These are phyloP conservation scores for Arabis hirsuta DNA, from an alignment of 345 rosid species.

Conservation along the genomic window DNA sequence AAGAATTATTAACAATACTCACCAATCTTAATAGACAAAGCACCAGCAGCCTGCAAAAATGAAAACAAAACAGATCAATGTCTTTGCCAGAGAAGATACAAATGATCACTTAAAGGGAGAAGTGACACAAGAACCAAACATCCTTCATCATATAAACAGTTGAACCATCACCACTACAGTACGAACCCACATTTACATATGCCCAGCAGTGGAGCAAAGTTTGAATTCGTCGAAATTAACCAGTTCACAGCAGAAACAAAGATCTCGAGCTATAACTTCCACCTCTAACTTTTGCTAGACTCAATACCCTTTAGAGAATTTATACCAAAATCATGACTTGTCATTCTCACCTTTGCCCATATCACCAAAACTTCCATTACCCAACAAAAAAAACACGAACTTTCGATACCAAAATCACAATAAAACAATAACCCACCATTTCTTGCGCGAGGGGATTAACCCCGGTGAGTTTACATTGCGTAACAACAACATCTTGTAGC, in stretches of 20 bases:
- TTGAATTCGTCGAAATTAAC: background rate
- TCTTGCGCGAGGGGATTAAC: conserved; percentile 98
- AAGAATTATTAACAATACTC: conserved; percentile 44
- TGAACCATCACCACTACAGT: conserved; percentile 24
- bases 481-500: conserved; percentile 72
- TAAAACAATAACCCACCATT: conserved; percentile 60
- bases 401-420: background rate
- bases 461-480: conserved; percentile 94
- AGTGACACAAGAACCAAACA: conserved; percentile 10
- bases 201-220: background rate
- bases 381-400: background rate
- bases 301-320: background rate
- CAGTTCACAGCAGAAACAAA: background rate
- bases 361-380: background rate
- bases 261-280: conserved; percentile 7
- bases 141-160: conserved; percentile 3
- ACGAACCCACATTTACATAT: conserved; percentile 8
- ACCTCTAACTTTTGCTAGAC: conserved; percentile 4
- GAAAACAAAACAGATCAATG: conserved; percentile 27
- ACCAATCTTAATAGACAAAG: conserved; percentile 93
- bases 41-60: conserved; percentile 86
- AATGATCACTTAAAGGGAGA: conserved; percentile 11
- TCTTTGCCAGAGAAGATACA: conserved; percentile 2
- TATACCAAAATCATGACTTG: no score
- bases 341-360: background rate